These are phyloP conservation scores for Zymoseptoria pseudotritici DNA, from an alignment of 2,329 filamentous ascomycete species.

Conservation along the genomic window DNA sequence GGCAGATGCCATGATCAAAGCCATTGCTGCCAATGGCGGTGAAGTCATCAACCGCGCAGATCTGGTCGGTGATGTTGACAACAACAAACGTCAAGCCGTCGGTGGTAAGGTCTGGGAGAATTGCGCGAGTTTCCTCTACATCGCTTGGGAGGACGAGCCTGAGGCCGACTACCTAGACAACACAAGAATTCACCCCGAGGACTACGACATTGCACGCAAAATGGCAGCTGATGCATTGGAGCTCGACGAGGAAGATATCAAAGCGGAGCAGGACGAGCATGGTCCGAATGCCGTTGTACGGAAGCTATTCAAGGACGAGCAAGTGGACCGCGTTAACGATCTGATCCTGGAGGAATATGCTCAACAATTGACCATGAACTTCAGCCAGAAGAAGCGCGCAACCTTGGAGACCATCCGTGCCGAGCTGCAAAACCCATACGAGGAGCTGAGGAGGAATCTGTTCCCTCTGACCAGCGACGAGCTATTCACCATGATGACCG, in stretches of 20 bases:
- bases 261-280: conserved; percentile 84
- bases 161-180: conserved; percentile 90
- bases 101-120: conserved; percentile 92
- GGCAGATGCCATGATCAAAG: conserved; percentile 75
- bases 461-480: conserved; percentile 63
- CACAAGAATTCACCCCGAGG: conserved; percentile 94
- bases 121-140: conserved; percentile 88
- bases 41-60: conserved; percentile 77
- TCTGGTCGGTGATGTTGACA: conserved; percentile 76
- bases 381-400: conserved; percentile 88
- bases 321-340: conserved; percentile 92
- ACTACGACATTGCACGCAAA: conserved; percentile 95
- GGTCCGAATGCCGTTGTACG: conserved; percentile 85
- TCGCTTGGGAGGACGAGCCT: conserved; percentile 60
- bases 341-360: conserved; percentile 95
- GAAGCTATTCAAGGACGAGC: conserved; percentile 89
- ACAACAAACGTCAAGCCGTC: conserved; percentile 56
- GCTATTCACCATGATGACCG: conserved; percentile 93
- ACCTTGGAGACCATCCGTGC: conserved; percentile 94
- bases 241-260: conserved; percentile 95
- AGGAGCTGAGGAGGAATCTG: conserved; percentile 83
- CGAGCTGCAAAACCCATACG: conserved; percentile 85
- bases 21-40: conserved; percentile 85
- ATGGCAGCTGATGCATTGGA: conserved; percentile 97
- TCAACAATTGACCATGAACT: conserved; percentile 85